These are phyloP conservation scores for Dryas drummondii DNA, from an alignment of 306 rosid genomes.

Conservation along the genomic window DNA sequence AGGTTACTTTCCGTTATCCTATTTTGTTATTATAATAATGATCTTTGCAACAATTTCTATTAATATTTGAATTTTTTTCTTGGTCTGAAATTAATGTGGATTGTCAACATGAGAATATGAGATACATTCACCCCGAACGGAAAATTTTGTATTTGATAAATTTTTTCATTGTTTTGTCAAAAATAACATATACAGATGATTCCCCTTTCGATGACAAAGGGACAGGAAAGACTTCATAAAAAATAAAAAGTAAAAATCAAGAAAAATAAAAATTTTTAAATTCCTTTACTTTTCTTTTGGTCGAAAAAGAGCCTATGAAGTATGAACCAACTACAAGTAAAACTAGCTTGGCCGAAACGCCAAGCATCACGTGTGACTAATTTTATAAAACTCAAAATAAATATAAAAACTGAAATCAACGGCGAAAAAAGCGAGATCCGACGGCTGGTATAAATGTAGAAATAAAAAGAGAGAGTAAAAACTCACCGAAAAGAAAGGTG, in stretches of 20 bases:
- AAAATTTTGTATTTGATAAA: too few relatives aligned
- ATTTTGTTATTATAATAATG: neutral
- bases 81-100: too few relatives aligned
- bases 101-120: too few relatives aligned
- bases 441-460: conserved; percentile 20
- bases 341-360: conserved; percentile 16
- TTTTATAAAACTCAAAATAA: neutral
- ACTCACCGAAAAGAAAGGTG: conserved; percentile 26
- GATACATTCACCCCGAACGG: too few relatives aligned
- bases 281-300: neutral
- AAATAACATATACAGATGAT: too few relatives aligned
- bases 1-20: neutral
- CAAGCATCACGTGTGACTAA: neutral
- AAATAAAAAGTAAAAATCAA: too few relatives aligned
- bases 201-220: too few relatives aligned
- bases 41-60: neutral
- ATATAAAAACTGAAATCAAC: conserved; percentile 6
- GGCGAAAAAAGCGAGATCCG: conserved; percentile 25
- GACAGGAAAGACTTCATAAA: too few relatives aligned
- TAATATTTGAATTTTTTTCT: too few relatives aligned
- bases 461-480: neutral
- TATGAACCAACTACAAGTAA: too few relatives aligned
- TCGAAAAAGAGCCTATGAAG: neutral
- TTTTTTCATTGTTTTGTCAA: too few relatives aligned
- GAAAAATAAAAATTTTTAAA: neutral